Evolutionary conservation across 345 rosid genomes (phyloP), one percentile per base, ranked within the genome.

Genomic region (Citrus maxima): DNA sequence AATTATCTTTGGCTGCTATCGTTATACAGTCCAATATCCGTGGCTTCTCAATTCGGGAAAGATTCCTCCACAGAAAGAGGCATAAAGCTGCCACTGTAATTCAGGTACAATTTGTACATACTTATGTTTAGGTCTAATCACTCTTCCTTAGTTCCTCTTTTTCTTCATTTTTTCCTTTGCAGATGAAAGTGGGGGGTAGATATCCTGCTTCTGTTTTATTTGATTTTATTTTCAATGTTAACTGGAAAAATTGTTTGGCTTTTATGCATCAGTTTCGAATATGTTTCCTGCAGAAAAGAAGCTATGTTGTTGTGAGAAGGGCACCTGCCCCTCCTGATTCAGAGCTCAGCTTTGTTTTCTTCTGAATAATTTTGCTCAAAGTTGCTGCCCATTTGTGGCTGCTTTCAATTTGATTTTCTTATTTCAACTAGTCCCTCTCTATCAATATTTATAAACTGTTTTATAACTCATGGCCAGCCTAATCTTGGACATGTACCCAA

Each of bases 61-160:
- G 80, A 73, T 91, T 89, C 84, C 60, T 89, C 74, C 80, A 78
- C 69, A 81, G 67, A 76, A 96, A 86, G 94, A 86, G 85, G 79
- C 87, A 82, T n/a, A 87, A 85, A 83, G 95, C 98, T 85, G 94
- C 97, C 14, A 66, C 81, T 30, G 49, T 89, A 13, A 92, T 96
- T 84, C 98, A 94, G 99, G 99, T 93, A 1, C 71, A 28, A 10
- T 7, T 66, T 59, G 27, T n/a, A 21, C 27, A 35, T 35, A 8
- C 37, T 10, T 18, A 19, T 4, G 40, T 71, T 18, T 3, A 7
- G 21, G 42, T 71, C 61, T 28, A 19, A 49, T 30, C 18, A 54
- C 37, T 22, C 27, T 34, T 56, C 18, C 63, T 22, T 21, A 46
- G 51, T 46, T 54, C 58, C 58, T 54, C 12, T 40, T 40, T 10